Evolutionary conservation across 805 yeast species (phyloP).

Genomic region (Yamadazyma sp.): DNA sequence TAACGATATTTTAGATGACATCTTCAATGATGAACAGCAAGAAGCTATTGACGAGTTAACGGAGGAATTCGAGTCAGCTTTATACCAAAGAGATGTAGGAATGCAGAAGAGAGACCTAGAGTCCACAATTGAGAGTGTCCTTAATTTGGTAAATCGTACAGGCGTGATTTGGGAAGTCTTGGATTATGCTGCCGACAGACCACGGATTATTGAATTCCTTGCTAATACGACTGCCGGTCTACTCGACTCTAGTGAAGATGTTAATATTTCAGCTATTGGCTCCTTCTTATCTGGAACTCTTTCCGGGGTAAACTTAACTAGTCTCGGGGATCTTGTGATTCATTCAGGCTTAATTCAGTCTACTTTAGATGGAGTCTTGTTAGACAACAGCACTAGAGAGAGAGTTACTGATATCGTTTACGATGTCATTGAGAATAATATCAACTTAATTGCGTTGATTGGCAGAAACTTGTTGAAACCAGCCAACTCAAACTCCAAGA

Average conservation of each 20-base stretch:
- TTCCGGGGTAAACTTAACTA: constrained; percentile 20
- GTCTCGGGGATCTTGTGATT: constrained; percentile 23
- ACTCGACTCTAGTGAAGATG: constrained; percentile 5
- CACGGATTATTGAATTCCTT: constrained; percentile 25
- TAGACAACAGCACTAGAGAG: constrained; percentile 35
- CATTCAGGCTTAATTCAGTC: constrained; percentile 37
- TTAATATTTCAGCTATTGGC: constrained; percentile 8
- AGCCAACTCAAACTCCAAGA: constrained; percentile 17
- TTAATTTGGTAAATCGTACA: constrained; percentile 29
- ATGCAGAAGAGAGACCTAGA: constrained; percentile 23
- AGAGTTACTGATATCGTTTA: constrained; percentile 31
- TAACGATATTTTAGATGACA: constrained; percentile 6
- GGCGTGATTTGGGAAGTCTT: constrained; percentile 36
- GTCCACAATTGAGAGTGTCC: constrained; percentile 22
- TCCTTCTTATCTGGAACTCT: constrained; percentile 9
- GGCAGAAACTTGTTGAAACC: constrained; percentile 24
- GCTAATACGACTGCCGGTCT: constrained; percentile 31
- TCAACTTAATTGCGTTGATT: constrained; percentile 23
- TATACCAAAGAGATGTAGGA: neutral
- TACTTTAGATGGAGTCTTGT: constrained; percentile 36
- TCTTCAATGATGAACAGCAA: constrained; percentile 12
- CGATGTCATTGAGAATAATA: constrained; percentile 32
- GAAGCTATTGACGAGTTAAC: constrained; percentile 12
- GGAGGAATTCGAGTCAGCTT: constrained; percentile 10
- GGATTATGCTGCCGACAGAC: constrained; percentile 34